Conservation (phyloP, 257 asterid species). For the Nicotiana noctiflora region DNA sequence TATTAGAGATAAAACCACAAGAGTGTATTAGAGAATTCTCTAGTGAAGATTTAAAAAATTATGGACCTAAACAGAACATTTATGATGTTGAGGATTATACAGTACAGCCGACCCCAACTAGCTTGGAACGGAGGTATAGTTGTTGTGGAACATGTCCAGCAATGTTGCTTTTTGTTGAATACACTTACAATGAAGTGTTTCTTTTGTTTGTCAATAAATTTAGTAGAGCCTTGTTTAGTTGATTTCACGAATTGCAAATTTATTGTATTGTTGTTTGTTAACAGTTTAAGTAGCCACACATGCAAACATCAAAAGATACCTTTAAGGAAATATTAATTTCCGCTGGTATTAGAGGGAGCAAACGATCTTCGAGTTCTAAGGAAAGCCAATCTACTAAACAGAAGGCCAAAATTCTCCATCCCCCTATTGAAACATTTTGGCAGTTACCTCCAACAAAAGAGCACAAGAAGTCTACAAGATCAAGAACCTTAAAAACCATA, state of each 20-base stretch:
- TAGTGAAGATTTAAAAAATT: not conserved
- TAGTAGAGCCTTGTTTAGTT: not conserved
- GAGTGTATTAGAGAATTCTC: not conserved
- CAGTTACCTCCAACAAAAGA: conserved; percentile 25
- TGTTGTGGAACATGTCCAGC: not conserved
- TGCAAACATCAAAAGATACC: conserved; percentile 47
- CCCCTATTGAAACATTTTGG: conserved; percentile 54
- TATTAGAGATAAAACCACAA: not conserved
- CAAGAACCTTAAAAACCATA: conserved; percentile 23
- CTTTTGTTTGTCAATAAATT: not conserved
- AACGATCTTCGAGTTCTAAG: conserved; percentile 6
- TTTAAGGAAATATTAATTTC: conserved; percentile 34
- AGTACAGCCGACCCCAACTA: not conserved
- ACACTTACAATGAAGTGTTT: not conserved
- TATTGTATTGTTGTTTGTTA: conserved; percentile 7
- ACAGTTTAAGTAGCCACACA: conserved; percentile 19
- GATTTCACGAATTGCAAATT: not conserved
- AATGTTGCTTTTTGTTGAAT: not conserved
- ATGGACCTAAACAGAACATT: not conserved
- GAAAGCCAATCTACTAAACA: conserved; percentile 18
- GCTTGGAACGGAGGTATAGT: not conserved
- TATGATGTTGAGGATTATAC: not conserved
- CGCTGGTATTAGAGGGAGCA: conserved; percentile 18
- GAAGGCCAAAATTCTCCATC: conserved; percentile 27
- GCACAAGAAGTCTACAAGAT: not conserved